Base-by-base conservation (phyloP, 176 grass and related monocot species). In the Musa acuminata region DNA sequence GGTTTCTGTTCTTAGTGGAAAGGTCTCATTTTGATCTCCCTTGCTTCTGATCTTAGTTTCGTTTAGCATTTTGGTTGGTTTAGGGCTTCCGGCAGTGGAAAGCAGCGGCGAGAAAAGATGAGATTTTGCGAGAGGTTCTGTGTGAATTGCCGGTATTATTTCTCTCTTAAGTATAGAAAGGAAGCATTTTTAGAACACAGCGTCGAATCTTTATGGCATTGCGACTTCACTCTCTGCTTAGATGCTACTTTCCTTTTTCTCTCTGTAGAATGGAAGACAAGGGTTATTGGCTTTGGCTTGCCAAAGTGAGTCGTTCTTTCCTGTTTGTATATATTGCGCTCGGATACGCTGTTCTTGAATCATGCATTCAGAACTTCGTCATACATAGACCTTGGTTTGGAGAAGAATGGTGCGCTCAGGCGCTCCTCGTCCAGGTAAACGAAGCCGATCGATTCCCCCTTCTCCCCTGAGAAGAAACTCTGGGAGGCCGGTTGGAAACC, bases 361-460 rank as follows among this genome's bases (percentile, higher is more conserved):
- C 48, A 55, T 35, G 67, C 67, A 69, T 22, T 35, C 8, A 66
- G 22, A 8, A 14, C 35, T 51, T 62, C 8, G 21, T 67, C 27
- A 29, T 69, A 35, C 35, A 29, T 22, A 23, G 21, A 51, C 26
- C 3, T 10, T 43, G 50, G 20, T 75, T 51, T 60, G 10, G 23
- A 19, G 25, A 73, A 79, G 53, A 20, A 85, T 85, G 83, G 64
- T 85, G 43, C 83, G 66, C n/a, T 80, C 83, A 7, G 78, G 83
- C 3, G 10, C 72, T 51, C 13, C 77, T 11, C 76, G 51, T 51
- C 63, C 72, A 19, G 55, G 43, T 10, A 71, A 64, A 0, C 71
- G 83, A 17, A 17, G 71, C 25, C 83, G 75, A 49, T 55, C 71
- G 9, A 64, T 85, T 53, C 69, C 58, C 52, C 43, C 72, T 3